Base-by-base conservation (phyloP, 2,329 filamentous ascomycete species). In the Tolypocladium capitatum region DNA sequence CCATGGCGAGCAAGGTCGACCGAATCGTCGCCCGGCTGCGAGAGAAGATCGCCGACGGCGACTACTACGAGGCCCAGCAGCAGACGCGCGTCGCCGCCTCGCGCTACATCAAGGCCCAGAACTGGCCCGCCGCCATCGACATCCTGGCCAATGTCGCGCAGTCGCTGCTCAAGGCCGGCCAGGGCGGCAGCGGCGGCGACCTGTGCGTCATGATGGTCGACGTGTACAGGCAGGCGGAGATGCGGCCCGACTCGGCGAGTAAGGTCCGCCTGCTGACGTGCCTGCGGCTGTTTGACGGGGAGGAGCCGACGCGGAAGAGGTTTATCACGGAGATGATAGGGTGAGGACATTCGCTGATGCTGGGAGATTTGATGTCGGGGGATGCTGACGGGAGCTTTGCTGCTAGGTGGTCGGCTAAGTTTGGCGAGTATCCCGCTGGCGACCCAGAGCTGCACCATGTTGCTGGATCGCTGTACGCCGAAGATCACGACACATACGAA, bases 21-120 rank as follows among this genome's bases (percentile, higher is more conserved):
- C 63, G 63, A 42, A 80, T 80, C 64, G 78, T 80, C 56, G 63
- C 72, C 49, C 74, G 77, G 27, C 82, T 96, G 64, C 86, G 91
- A 69, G 75, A 85, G 67, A 91, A 88, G 67, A 95, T 95, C 67
- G 75, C 80, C 56, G 88, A 94, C 67, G 91, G 90, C 60, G 84
- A 92, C 64, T 96, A 81, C 75, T 98, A 98, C 72, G 92, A 98
- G 76, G 92, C 92, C 49, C 91, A 97, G 70, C 92, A 98, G 68
- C 92, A 98, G 72, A 87, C 95, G 55, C 88, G 92, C 53, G 90
- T 96, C 47, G 91, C 96, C 56, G 90, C 90, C 51, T 84, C 88
- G 35, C 89, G 94, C 49, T 94, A 98, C 70, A 81, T 91, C 65
- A 97, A 97, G 71, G 76, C 84, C 40, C 72, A 78, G 52, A 91